Base-by-base conservation (phyloP, 768 basidiomycete species). In the Mycena venus region DNA sequence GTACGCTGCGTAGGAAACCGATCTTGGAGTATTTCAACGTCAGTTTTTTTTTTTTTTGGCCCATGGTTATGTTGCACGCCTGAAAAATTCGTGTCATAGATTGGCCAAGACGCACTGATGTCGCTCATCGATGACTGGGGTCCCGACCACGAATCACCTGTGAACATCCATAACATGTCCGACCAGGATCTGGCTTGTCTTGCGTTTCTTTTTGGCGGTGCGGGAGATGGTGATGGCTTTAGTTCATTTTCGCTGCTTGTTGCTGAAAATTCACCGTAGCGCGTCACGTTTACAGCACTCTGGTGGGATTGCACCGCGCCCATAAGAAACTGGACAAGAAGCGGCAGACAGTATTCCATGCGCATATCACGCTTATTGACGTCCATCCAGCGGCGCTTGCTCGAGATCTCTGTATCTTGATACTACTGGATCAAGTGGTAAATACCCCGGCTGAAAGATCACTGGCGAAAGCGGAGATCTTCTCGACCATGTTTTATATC, bases 321-420 rank as follows among this genome's bases (percentile, higher is more conserved):
- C 40, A 70, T n/a, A 31, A 56, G 31, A 70, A 53, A 47, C 19
- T 70, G 51, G 61, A 63, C 38, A 32, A 55, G 40, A 61, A 32
- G 17, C 34, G 69, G 21, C 60, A 56, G 12, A 34, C 23, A 29
- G 27, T 60, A 27, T 63, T 63, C 38, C 51, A 61, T 27, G 51
- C 32, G 36, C 69, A 70, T 34, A 44, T 70, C 51, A 70, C 69
- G 15, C 69, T 70, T 55, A 51, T 70, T 15, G 69, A 70, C 61
- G 31, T 70, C 21, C 69, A 70, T 49, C 69, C 69, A 19, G 61
- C 61, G 14, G 51, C 51, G 21, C 51, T 70, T 55, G 61, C 69
- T 11, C 60, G 69, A 62, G 69, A 70, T 47, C 49, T 70, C 6
- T 70, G 69, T 25, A 63, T 70, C 6, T 21, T 70, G 25, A n/a